These are phyloP conservation scores for Ballota nigra DNA, from an alignment of 257 asterid species.

Conservation along the genomic window DNA sequence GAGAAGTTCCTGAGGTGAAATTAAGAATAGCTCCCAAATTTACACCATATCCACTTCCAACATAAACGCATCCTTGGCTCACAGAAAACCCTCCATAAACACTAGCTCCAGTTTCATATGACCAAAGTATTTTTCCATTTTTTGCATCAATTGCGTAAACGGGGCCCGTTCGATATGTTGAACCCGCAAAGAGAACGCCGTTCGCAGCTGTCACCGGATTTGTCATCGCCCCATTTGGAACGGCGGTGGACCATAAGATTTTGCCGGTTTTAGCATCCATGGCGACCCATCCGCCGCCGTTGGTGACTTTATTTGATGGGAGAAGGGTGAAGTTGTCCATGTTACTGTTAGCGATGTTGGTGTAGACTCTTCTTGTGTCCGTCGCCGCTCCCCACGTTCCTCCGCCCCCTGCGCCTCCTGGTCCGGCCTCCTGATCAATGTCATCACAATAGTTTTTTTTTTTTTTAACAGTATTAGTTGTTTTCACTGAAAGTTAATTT, in stretches of 20 bases:
- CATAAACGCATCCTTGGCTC: too few species aligned
- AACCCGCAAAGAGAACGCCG: constrained; percentile 49
- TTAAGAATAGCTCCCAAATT: not conserved
- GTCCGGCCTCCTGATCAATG: constrained; percentile 49
- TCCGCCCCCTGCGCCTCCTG: constrained; percentile 45
- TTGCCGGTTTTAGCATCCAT: constrained; percentile 44
- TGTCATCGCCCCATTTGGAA: constrained; percentile 30
- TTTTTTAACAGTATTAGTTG: too few species aligned
- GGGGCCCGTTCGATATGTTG: constrained; percentile 38
- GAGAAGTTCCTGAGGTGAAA: constrained; percentile 35
- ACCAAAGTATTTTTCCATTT: too few species aligned
- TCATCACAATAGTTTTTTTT: too few species aligned
- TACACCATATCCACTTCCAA: constrained; percentile 39
- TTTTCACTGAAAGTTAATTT: too few species aligned
- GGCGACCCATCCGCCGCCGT: constrained; percentile 51
- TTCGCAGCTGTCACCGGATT: constrained; percentile 43
- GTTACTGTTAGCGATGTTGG: constrained; percentile 34
- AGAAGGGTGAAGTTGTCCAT: constrained; percentile 27
- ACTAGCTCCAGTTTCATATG: constrained; percentile 41
- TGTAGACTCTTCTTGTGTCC: constrained; percentile 37
- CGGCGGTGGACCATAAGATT: constrained; percentile 46
- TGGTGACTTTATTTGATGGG: constrained; percentile 37
- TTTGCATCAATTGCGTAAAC: constrained; percentile 40
- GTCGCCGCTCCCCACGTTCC: constrained; percentile 59
- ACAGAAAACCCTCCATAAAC: constrained; percentile 45